A percentile compares a stretch with the other conserved stretches of the same genome.
These are phyloP conservation scores for Mycosphaerella sp. DNA, from an alignment of 2,329 filamentous ascomycete species.

Conservation along the genomic window DNA sequence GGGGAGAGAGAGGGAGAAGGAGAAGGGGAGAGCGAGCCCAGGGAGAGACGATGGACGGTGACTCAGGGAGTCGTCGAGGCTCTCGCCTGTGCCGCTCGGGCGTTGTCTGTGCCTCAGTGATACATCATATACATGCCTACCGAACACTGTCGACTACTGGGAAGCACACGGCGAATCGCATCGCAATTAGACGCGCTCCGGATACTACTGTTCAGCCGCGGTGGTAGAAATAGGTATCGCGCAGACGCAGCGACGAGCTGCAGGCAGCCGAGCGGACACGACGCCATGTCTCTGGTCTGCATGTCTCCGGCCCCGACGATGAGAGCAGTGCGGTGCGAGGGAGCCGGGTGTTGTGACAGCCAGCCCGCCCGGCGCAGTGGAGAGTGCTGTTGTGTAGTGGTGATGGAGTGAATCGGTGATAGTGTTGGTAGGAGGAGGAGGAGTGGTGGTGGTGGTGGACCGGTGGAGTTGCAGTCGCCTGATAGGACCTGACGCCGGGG, in stretches of 20 bases:
- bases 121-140: no score
- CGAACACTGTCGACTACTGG: no score
- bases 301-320: background rate
- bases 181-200: background rate
- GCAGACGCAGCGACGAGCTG: background rate
- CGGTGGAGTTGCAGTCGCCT: no score
- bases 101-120: background rate
- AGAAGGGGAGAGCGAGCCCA: no score
- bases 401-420: no score
- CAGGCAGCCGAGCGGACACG: background rate
- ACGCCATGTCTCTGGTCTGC: background rate
- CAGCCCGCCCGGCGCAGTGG: conserved; percentile 9
- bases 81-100: background rate
- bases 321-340: background rate
- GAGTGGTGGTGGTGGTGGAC: no score
- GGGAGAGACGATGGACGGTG: conserved; percentile 2
- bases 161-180: conserved; percentile 1
- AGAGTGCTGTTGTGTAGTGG: background rate
- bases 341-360: background rate
- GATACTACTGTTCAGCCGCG: background rate
- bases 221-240: background rate
- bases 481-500: no score
- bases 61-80: background rate
- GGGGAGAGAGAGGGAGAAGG: no score
- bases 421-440: no score